Percentiles rank a stretch among this genome's conserved stretches.
Conservation (phyloP, 495 filamentous ascomycete species). For the Annulohypoxylon moriforme region DNA sequence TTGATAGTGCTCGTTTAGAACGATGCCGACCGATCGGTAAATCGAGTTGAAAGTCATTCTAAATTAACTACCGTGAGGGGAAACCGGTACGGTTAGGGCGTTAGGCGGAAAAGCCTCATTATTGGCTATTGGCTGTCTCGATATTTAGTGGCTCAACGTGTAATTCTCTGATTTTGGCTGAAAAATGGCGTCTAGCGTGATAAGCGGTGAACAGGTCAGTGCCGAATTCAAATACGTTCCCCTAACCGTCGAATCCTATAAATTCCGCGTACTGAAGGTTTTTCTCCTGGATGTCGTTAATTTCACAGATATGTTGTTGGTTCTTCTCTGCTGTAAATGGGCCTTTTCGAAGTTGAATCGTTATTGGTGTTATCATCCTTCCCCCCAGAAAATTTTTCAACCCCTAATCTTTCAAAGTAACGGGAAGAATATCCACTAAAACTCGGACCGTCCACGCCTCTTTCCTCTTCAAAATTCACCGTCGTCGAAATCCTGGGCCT, state of each 20-base stretch:
- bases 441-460: not conserved
- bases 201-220: not conserved
- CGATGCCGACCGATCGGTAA: not conserved
- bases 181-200: not conserved
- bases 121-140: not conserved
- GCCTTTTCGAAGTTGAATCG: conserved; percentile 4
- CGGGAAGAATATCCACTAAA: not conserved
- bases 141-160: not conserved
- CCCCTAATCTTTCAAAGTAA: not conserved
- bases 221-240: not conserved
- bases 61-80: not conserved
- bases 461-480: not conserved
- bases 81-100: not conserved
- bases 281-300: not conserved
- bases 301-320: not conserved
- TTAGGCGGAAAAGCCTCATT: not conserved
- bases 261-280: not conserved
- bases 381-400: conserved; percentile 2
- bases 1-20: not conserved
- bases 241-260: not conserved
- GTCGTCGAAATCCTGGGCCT: not conserved
- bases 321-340: not conserved
- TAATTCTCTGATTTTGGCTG: not conserved
- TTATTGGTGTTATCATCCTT: not conserved
- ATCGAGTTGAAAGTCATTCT: not conserved